These are phyloP conservation scores for Pythium rhizo-oryzae DNA, from an alignment of 352 stramenopile species.

Conservation along the genomic window DNA sequence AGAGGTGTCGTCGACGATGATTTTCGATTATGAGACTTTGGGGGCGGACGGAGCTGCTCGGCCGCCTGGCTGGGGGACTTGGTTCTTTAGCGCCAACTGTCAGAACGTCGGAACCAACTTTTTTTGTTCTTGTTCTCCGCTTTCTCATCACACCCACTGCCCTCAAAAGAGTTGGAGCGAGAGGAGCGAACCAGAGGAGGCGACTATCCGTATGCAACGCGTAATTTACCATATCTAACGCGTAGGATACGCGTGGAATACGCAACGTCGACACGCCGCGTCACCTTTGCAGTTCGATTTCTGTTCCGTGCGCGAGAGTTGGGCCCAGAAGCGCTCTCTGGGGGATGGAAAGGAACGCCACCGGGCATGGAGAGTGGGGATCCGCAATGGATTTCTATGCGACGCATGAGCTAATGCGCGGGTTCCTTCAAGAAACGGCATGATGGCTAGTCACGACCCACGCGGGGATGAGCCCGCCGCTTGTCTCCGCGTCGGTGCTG, in stretches of 20 bases:
- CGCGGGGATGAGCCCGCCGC: background rate
- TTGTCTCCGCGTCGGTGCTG: background rate
- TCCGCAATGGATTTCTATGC: background rate
- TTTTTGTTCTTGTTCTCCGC: background rate
- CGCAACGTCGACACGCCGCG: background rate
- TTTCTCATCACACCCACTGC: background rate
- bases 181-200: background rate
- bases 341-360: constrained; percentile 3
- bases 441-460: background rate
- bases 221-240: background rate
- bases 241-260: background rate
- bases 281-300: background rate
- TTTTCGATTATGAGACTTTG: constrained; percentile 22
- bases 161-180: constrained; percentile 2
- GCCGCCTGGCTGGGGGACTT: constrained; percentile 1
- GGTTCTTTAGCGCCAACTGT: constrained; percentile 17
- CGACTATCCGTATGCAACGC: constrained; percentile 7
- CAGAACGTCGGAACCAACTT: background rate
- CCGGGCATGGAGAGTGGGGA: background rate
- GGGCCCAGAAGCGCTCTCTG: background rate
- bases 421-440: background rate
- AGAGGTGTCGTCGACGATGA: constrained; percentile 2
- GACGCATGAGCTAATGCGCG: background rate
- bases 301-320: background rate
- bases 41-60: constrained; percentile 5